phyloP scores from a whole-genome alignment of 108 stramenopile species.

The Cyclostephanos tholiformis region DNA sequence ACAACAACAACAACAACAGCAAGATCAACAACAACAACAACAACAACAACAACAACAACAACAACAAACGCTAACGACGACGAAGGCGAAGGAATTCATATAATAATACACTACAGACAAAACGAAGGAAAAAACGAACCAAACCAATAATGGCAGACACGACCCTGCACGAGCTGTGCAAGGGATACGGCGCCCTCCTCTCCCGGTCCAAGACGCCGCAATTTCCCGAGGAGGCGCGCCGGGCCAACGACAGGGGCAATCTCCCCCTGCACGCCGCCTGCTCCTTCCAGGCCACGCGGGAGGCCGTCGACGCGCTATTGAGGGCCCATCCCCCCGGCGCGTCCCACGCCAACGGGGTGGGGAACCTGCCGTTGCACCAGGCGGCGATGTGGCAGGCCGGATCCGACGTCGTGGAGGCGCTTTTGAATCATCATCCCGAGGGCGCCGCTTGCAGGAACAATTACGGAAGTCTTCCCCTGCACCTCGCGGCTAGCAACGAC shows the following conservation, averaged over 20 bases:
- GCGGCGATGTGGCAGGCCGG: conserved; percentile 91
- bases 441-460: conserved; percentile 86
- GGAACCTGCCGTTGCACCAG: conserved; percentile 88
- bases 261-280: conserved; percentile 88
- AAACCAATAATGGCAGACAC: conserved; percentile 77
- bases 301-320: conserved; percentile 80
- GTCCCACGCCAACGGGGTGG: conserved; percentile 76
- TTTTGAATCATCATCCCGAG: conserved; percentile 75
- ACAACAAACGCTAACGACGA: too few species aligned
- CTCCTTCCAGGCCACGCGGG: conserved; percentile 81
- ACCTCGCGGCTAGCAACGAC: conserved; percentile 87
- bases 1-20: too few species aligned
- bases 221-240: conserved; percentile 87
- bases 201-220: conserved; percentile 78
- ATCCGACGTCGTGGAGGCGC: conserved; percentile 72
- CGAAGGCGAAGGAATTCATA: too few species aligned
- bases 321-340: conserved; percentile 79
- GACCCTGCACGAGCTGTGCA: conserved; percentile 86
- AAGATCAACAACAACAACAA: too few species aligned
- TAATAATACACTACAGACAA: too few species aligned
- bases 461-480: conserved; percentile 82
- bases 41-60: too few species aligned
- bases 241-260: conserved; percentile 87
- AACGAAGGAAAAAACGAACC: background rate
- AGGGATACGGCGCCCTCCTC: conserved; percentile 87